A percentile compares a stretch with the other conserved stretches of the same genome.
phyloP scores from a whole-genome alignment of 2,329 filamentous ascomycete species.

The Monosporascus sp. region DNA sequence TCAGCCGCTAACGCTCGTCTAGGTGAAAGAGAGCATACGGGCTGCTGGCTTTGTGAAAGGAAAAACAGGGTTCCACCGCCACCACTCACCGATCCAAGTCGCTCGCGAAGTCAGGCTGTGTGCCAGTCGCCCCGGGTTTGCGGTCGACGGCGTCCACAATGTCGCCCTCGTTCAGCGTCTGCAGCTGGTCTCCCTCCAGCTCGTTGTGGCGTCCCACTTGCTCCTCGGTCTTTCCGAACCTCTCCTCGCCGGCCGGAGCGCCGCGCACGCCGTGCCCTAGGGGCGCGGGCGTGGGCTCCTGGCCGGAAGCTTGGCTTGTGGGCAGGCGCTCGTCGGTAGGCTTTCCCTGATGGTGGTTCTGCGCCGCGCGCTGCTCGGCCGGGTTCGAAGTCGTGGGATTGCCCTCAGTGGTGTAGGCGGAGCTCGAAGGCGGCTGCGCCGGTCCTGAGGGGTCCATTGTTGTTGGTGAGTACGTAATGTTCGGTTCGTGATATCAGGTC shows the following conservation, averaged over 20 bases:
- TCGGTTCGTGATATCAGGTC: neutral
- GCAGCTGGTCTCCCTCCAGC: constrained; percentile 26
- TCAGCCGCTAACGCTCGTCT: neutral
- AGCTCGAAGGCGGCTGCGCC: constrained; percentile 19
- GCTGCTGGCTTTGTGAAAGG: neutral
- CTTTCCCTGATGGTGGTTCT: constrained; percentile 7
- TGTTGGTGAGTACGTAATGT: neutral
- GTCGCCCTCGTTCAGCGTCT: constrained; percentile 21
- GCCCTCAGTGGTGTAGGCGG: constrained; percentile 20
- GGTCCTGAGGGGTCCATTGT: constrained; percentile 24
- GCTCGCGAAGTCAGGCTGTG: constrained; percentile 24
- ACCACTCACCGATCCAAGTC: constrained; percentile 25
- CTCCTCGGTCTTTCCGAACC: constrained; percentile 13
- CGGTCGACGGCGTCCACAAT: constrained; percentile 20
- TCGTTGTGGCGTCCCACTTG: constrained; percentile 17
- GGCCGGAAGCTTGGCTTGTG: constrained; percentile 4
- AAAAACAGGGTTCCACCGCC: neutral
- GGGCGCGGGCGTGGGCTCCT: constrained; percentile 21
- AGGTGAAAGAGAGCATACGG: neutral
- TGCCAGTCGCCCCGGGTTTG: constrained; percentile 22
- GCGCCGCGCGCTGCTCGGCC: constrained; percentile 14
- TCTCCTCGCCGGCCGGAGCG: constrained; percentile 19
- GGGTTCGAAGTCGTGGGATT: constrained; percentile 22
- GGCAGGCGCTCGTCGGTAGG: constrained; percentile 16
- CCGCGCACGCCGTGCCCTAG: constrained; percentile 21